These are phyloP conservation scores for Podospora pseudocomata DNA, from an alignment of 495 filamentous ascomycete species.

Conservation along the genomic window DNA sequence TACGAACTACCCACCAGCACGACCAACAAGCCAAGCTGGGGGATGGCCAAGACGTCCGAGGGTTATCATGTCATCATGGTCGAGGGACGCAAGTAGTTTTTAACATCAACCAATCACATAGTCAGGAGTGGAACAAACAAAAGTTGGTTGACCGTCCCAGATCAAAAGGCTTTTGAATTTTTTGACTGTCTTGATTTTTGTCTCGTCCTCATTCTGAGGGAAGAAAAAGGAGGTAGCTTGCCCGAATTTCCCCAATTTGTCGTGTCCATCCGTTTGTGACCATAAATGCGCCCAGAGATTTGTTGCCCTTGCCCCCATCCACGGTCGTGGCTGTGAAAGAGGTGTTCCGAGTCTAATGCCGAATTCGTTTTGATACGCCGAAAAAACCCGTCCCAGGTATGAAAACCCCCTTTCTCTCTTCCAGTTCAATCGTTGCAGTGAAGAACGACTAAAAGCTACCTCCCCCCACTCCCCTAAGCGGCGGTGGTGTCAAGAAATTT, in stretches of 20 bases:
- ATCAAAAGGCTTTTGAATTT: background rate
- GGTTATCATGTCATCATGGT: conserved; percentile 98
- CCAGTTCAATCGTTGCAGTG: background rate
- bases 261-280: conserved; percentile 17
- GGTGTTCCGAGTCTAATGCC: background rate
- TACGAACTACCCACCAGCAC: conserved; percentile 75
- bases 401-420: background rate
- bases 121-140: background rate
- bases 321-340: background rate
- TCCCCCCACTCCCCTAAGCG: background rate
- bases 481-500: conserved; percentile 26
- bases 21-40: conserved; percentile 70
- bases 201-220: background rate
- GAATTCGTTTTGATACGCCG: background rate
- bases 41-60: conserved; percentile 74
- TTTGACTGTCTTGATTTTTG: conserved; percentile 8
- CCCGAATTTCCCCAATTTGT: background rate
- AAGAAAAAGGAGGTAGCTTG: conserved; percentile 1
- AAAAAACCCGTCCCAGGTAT: background rate
- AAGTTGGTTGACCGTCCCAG: conserved; percentile 4
- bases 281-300: conserved; percentile 1
- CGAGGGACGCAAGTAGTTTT: conserved; percentile 35
- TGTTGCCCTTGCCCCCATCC: background rate
- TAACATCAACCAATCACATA: background rate
- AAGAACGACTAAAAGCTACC: background rate